phyloP scores from a whole-genome alignment of 1,139 yeast species.

The Geotrichum klebahnii region DNA sequence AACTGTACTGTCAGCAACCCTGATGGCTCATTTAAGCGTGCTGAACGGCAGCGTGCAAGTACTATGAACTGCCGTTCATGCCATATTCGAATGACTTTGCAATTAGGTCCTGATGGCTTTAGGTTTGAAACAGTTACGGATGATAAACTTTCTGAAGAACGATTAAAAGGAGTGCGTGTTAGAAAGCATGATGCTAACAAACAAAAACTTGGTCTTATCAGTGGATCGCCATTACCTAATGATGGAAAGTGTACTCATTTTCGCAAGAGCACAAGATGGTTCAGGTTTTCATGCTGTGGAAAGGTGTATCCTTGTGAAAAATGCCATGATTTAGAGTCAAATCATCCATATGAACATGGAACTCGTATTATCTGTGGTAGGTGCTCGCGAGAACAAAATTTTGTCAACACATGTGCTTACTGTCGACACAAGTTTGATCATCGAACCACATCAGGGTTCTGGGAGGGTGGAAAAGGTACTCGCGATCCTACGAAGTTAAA shows the following conservation, averaged over 20 bases:
- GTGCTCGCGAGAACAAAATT: slow-evolving; percentile 45
- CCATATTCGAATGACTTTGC: slow-evolving; percentile 38
- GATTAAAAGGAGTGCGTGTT: slow-evolving; percentile 25
- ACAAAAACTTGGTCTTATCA: slow-evolving; percentile 37
- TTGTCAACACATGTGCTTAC: slow-evolving; percentile 37
- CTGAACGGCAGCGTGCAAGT: slow-evolving; percentile 37
- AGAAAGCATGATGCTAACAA: slow-evolving; percentile 24
- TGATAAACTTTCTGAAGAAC: slow-evolving; percentile 27
- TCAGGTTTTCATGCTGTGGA: slow-evolving; percentile 44
- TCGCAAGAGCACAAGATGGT: slow-evolving; percentile 44
- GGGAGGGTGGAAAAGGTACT: slow-evolving; percentile 48
- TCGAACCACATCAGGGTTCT: slow-evolving; percentile 38
- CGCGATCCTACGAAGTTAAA: slow-evolving; percentile 42
- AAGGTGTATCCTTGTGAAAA: slow-evolving; percentile 44
- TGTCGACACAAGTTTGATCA: slow-evolving; percentile 40
- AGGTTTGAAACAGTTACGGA: slow-evolving; percentile 36
- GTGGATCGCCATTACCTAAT: slow-evolving; percentile 42
- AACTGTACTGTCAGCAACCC: slow-evolving; percentile 34
- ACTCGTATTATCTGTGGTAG: slow-evolving; percentile 44
- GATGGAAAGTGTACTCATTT: slow-evolving; percentile 44
- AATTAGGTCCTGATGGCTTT: slow-evolving; percentile 33
- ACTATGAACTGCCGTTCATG: slow-evolving; percentile 39
- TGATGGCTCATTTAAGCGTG: slow-evolving; percentile 34
- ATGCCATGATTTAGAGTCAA: slow-evolving; percentile 42
- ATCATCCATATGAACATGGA: slow-evolving; percentile 42